phyloP scores from a whole-genome alignment of 1,284 basidiomycete species.

The Ceratobasidium sp. region DNA sequence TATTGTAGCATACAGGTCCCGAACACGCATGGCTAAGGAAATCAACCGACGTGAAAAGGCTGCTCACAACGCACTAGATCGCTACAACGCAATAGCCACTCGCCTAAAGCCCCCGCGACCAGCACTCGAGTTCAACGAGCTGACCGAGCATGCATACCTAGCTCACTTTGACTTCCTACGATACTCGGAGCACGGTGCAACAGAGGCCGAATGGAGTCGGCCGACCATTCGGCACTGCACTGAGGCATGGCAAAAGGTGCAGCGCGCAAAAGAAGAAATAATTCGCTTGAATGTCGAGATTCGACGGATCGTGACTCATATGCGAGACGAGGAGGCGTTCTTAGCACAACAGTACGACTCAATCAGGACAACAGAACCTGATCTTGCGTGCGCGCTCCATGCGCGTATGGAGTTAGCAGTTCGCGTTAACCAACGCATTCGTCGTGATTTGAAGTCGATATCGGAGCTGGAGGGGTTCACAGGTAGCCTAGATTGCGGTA shows the following conservation, averaged over 20 bases:
- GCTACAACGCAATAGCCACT: conserved; percentile 55
- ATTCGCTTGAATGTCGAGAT: conserved; percentile 56
- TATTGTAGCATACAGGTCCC: conserved; percentile 55
- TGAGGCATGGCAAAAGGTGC: conserved; percentile 54
- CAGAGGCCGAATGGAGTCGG: conserved; percentile 55
- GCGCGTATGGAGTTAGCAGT: not conserved
- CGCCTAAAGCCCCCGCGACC: conserved; percentile 52
- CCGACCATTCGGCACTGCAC: conserved; percentile 54
- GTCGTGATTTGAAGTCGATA: not conserved
- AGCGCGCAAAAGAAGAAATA: conserved; percentile 58
- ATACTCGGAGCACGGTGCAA: conserved; percentile 56
- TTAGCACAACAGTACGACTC: conserved; percentile 32
- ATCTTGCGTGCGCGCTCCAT: not conserved
- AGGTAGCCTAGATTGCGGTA: not conserved
- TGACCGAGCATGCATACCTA: conserved; percentile 57
- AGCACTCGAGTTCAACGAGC: conserved; percentile 54
- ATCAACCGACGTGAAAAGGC: conserved; percentile 50
- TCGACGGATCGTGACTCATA: conserved; percentile 54
- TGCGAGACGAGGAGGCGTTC: conserved; percentile 54
- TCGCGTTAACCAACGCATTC: conserved; percentile 7
- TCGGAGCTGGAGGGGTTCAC: not conserved
- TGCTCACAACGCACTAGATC: conserved; percentile 13
- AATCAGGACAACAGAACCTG: not conserved
- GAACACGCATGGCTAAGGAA: conserved; percentile 56
- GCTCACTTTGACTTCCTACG: conserved; percentile 59